Conservation (phyloP, 345 rosid genomes). For the Corymbia maculata region DNA sequence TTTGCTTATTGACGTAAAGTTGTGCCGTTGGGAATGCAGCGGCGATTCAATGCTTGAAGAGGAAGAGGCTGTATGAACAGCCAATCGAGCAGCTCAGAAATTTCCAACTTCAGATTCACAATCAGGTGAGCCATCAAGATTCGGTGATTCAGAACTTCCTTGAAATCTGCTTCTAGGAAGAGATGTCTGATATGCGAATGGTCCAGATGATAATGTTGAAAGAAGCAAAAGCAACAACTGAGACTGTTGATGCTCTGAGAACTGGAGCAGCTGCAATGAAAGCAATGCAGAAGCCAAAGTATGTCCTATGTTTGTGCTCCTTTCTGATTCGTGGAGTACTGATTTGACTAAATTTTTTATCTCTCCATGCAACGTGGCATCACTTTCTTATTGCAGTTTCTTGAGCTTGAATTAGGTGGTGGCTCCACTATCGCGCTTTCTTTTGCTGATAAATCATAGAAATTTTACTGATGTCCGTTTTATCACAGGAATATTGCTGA, state of each 20-base stretch:
- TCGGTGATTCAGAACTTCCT: neutral
- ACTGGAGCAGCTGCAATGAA: conserved; percentile 92
- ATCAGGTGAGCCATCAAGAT: conserved; percentile 38
- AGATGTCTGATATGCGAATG: neutral
- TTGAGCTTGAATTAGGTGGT: too few species aligned
- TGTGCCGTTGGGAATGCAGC: conserved; percentile 32
- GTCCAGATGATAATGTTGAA: conserved; percentile 84
- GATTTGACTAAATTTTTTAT: too few species aligned
- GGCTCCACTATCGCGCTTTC: too few species aligned
- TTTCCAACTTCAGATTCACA: conserved; percentile 82
- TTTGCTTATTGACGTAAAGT: neutral
- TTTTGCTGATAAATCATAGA: too few species aligned
- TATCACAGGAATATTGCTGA: too few species aligned
- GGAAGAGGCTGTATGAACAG: conserved; percentile 83
- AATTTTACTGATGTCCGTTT: too few species aligned
- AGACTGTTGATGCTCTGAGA: conserved; percentile 90
- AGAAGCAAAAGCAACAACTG: conserved; percentile 89
- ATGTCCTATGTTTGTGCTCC: neutral
- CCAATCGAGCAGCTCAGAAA: conserved; percentile 88
- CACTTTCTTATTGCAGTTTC: too few species aligned
- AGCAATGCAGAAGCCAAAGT: conserved; percentile 37
- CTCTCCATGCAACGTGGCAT: too few species aligned
- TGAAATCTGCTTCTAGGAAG: neutral
- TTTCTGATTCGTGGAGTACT: too few species aligned
- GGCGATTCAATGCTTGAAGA: conserved; percentile 90